phyloP scores from a whole-genome alignment of 2,329 filamentous ascomycete genomes.

The Clonostachys solani region DNA sequence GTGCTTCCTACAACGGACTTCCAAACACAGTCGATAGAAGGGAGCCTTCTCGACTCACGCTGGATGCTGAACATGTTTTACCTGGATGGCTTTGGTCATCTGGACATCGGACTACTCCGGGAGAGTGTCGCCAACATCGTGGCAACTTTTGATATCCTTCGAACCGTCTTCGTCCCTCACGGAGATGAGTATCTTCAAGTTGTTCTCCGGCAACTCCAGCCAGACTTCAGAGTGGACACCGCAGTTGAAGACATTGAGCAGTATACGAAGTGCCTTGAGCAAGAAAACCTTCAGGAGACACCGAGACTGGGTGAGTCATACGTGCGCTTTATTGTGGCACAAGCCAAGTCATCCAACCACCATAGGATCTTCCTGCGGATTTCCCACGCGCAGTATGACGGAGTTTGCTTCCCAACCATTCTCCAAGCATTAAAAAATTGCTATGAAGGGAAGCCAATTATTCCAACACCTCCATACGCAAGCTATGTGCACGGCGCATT shows the following conservation, averaged over 20 bases:
- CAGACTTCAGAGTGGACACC: constrained; percentile 1
- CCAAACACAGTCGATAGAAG: constrained; percentile 1
- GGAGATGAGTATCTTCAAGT: constrained; percentile 2
- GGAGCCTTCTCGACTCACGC: constrained; percentile 7
- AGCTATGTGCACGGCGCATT: constrained; percentile 11
- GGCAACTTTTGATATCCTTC: constrained; percentile 18
- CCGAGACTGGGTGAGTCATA: background rate
- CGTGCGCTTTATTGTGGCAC: constrained; percentile 2
- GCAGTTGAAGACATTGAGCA: constrained; percentile 1
- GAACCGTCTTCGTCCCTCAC: constrained; percentile 3
- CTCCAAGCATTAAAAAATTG: constrained; percentile 27
- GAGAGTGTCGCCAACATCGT: constrained; percentile 62
- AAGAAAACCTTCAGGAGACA: background rate
- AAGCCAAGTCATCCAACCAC: background rate
- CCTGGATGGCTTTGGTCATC: background rate
- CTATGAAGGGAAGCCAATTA: constrained; percentile 21
- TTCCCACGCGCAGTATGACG: constrained; percentile 42
- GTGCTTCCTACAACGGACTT: constrained; percentile 2
- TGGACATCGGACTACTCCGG: background rate
- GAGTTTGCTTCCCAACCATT: constrained; percentile 33
- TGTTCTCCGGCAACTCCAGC: constrained; percentile 4
- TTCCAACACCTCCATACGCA: constrained; percentile 18
- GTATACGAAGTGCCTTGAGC: constrained; percentile 2
- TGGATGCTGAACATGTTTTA: constrained; percentile 7
- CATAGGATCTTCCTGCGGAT: constrained; percentile 12